These are phyloP conservation scores for Torulaspora pretoriensis DNA, from an alignment of 1,139 yeast species.

Conservation along the genomic window DNA sequence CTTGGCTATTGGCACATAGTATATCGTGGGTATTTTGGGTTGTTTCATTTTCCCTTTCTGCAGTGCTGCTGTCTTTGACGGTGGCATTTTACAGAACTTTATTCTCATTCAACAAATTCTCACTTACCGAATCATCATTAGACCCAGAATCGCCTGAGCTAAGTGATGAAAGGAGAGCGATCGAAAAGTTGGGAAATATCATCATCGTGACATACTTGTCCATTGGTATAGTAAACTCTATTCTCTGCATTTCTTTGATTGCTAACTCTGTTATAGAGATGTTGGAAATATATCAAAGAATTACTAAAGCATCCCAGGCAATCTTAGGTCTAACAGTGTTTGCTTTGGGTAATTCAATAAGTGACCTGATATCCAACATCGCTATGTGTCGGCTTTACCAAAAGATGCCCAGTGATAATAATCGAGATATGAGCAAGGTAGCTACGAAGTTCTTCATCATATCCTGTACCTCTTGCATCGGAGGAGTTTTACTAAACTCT, in stretches of 20 bases:
- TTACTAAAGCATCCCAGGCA: conserved; percentile 56
- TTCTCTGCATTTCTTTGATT: conserved; percentile 59
- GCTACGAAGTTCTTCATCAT: conserved; percentile 35
- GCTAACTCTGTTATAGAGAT: conserved; percentile 54
- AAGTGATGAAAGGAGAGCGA: conserved; percentile 19
- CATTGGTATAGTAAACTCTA: conserved; percentile 76
- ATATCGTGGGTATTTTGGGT: conserved; percentile 18
- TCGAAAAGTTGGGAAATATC: conserved; percentile 18
- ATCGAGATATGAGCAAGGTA: conserved; percentile 17
- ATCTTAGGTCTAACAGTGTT: conserved; percentile 81
- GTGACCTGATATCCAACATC: conserved; percentile 85
- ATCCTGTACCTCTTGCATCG: conserved; percentile 35
- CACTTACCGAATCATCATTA: conserved; percentile 18
- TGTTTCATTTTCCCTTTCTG: conserved; percentile 15
- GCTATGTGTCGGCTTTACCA: conserved; percentile 43
- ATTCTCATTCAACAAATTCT: conserved; percentile 20
- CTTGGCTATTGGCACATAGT: conserved; percentile 16
- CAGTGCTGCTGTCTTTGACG: conserved; percentile 10
- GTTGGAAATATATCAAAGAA: conserved; percentile 43
- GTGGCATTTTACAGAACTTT: conserved; percentile 16
- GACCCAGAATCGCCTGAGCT: conserved; percentile 7
- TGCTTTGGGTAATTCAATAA: conserved; percentile 81
- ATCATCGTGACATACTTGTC: conserved; percentile 23
- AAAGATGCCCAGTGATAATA: conserved; percentile 25
- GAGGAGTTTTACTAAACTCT: conserved; percentile 36